Conservation (phyloP, 2,329 filamentous ascomycete genomes). For the Cladosporium sp. region DNA sequence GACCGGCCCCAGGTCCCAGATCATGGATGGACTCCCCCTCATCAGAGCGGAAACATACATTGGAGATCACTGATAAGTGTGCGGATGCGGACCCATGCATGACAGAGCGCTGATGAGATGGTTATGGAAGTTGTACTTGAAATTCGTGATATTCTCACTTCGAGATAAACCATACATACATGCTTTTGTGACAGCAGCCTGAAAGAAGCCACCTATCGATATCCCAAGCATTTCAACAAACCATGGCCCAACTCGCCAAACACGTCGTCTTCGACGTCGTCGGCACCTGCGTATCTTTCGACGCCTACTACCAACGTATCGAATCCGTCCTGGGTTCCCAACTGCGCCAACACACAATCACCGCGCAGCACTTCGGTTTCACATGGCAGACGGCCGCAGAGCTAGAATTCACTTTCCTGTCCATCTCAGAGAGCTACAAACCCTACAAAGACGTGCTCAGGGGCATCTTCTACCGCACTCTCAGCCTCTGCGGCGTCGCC, state of each 20-base stretch:
- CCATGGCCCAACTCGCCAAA: neutral
- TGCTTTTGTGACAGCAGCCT: neutral
- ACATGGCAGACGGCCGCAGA: constrained; percentile 51
- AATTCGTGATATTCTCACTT: too few relatives aligned
- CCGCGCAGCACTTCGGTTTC: constrained; percentile 47
- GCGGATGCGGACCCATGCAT: neutral
- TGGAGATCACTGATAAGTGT: neutral
- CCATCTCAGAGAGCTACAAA: constrained; percentile 46
- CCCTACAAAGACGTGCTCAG: constrained; percentile 47
- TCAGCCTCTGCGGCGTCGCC: constrained; percentile 47
- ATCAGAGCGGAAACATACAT: neutral
- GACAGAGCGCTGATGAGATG: neutral
- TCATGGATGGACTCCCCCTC: neutral
- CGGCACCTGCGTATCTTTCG: constrained; percentile 52
- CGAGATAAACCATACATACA: too few relatives aligned
- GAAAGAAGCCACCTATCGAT: neutral
- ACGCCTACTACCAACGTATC: constrained; percentile 46
- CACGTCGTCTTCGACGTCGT: constrained; percentile 47
- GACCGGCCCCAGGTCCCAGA: too few relatives aligned
- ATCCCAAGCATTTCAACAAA: neutral
- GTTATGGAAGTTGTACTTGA: too few relatives aligned
- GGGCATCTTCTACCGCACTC: constrained; percentile 51
- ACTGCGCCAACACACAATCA: constrained; percentile 43
- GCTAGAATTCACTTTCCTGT: constrained; percentile 53
- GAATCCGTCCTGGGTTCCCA: constrained; percentile 44